Base-by-base conservation (phyloP, 306 rosid species). In the Gastrolobium villosum region DNA sequence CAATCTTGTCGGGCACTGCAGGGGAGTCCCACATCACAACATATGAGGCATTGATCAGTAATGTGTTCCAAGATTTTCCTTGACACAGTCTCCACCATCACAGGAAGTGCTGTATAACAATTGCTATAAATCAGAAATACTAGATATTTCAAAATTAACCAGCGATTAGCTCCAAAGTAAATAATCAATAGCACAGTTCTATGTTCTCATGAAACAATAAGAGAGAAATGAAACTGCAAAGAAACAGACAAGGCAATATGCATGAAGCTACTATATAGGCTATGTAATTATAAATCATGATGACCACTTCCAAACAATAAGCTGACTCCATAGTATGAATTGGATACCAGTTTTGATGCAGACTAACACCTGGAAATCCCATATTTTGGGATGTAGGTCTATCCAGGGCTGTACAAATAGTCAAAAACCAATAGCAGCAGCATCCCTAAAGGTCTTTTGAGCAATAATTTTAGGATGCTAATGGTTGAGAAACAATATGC, bases 21-120 rank as follows among this genome's bases (percentile, higher is more conserved):
- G 28, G 99, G 93, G 77, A 87, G 72, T 84, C 99, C 99, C 75
- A 88, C 97, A 79, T 96, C 99, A 87, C 99, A 93, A 84, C 99
- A 96, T 79, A 93, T 68, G 45, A 96, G 99, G 83, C 99, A 96
- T 83, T 88, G 97, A 82, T 96, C 99, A 57, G 91, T 87, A 45
- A 96, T 91, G 78, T 96, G 99, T 82, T 82, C 94, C 85, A 84
- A 77, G 78, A 96, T 93, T 89, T 90, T 93, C 79, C 87, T 84
- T 2, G 88, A 87, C 60, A 91, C 65, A 40, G 90, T 96, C 77
- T 96, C 99, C 82, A 90, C 87, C 89, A 93, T 86, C 62, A 84
- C 93, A 57, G 99, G 99, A n/a, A 96, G 88, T 31, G 90, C 98
- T 96, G 97, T 78, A 87, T 62, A 81, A 82, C 49, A 79, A 49